Evolutionary conservation across 1,284 basidiomycete species (phyloP).

Genomic region (Heterobasidion parviporum): DNA sequence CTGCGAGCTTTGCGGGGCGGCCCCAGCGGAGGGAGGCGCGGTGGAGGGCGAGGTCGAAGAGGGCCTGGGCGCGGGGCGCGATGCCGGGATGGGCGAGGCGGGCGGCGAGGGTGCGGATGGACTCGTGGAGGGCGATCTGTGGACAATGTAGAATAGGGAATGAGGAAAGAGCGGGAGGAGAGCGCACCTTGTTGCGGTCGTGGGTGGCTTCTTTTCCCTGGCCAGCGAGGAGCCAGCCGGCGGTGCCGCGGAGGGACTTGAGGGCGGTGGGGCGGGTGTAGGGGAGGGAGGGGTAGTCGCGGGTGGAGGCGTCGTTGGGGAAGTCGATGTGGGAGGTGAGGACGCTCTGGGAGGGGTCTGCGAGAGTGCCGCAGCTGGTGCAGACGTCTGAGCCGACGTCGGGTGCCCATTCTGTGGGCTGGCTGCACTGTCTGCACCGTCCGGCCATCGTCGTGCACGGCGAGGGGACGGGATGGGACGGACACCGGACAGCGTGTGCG

Average conservation of each 20-base stretch:
- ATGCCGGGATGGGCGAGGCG: conserved; percentile 48
- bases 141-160: conserved; percentile 9
- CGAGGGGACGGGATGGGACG: conserved; percentile 6
- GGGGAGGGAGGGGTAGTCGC: conserved; percentile 13
- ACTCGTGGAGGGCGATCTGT: conserved; percentile 54
- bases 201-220: conserved; percentile 54
- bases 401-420: conserved; percentile 43
- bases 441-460: conserved; percentile 27
- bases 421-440: conserved; percentile 35
- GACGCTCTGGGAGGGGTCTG: conserved; percentile 47
- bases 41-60: conserved; percentile 59
- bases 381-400: conserved; percentile 55
- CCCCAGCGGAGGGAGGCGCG: conserved; percentile 59
- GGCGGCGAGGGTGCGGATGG: conserved; percentile 48
- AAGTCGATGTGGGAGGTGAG: conserved; percentile 39
- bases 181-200: conserved; percentile 48
- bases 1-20: conserved; percentile 52
- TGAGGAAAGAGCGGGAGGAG: conserved; percentile 7
- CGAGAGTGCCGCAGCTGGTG: conserved; percentile 55
- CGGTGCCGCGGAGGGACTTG: conserved; percentile 35
- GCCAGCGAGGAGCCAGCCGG: conserved; percentile 48
- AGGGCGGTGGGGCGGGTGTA: conserved; percentile 25
- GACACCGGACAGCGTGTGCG: neutral
- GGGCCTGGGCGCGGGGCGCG: conserved; percentile 47
- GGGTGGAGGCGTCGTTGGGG: conserved; percentile 17